A percentile compares a stretch with the other conserved stretches of the same genome.
Conservation (phyloP, 306 rosid species). For the Cicer arietinum region DNA sequence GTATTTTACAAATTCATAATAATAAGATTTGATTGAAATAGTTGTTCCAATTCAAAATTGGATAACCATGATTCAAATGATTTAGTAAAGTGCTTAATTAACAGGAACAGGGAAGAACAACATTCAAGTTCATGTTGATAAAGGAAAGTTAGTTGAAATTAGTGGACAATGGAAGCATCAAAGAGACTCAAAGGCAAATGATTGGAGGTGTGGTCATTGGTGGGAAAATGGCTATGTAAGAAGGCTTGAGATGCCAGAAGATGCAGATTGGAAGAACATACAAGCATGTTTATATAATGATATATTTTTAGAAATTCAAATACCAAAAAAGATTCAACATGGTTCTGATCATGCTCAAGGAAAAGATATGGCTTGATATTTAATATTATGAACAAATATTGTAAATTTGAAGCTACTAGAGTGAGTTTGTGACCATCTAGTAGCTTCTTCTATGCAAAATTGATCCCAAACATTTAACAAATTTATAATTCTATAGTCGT, state of each 20-base stretch:
- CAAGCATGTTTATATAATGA: conserved; percentile 70
- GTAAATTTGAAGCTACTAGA: conserved; percentile 44
- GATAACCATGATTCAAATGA: background rate
- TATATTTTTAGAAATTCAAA: conserved; percentile 60
- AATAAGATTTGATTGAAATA: too few species aligned
- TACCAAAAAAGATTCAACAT: conserved; percentile 66
- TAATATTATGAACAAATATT: conserved; percentile 37
- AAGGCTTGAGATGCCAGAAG: conserved; percentile 91
- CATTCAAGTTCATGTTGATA: conserved; percentile 69
- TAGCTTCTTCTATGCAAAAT: conserved; percentile 44
- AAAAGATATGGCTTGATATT: conserved; percentile 49
- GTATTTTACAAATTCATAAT: too few species aligned
- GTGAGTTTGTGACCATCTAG: conserved; percentile 48
- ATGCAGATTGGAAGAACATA: conserved; percentile 77
- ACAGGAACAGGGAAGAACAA: conserved; percentile 73
- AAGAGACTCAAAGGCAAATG: conserved; percentile 57
- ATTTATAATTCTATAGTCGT: conserved; percentile 35
- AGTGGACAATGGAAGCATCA: conserved; percentile 88
- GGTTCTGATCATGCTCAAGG: conserved; percentile 52
- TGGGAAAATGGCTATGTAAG: conserved; percentile 93
- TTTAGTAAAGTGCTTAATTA: conserved; percentile 27
- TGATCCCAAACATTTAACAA: conserved; percentile 37
- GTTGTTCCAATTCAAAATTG: too few species aligned
- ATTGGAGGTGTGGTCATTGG: conserved; percentile 90
- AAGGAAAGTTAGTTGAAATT: conserved; percentile 80